Percentiles rank a stretch among this genome's conserved stretches.
phyloP scores from a whole-genome alignment of 2,329 filamentous ascomycete species.

The Trichoderma sp. region DNA sequence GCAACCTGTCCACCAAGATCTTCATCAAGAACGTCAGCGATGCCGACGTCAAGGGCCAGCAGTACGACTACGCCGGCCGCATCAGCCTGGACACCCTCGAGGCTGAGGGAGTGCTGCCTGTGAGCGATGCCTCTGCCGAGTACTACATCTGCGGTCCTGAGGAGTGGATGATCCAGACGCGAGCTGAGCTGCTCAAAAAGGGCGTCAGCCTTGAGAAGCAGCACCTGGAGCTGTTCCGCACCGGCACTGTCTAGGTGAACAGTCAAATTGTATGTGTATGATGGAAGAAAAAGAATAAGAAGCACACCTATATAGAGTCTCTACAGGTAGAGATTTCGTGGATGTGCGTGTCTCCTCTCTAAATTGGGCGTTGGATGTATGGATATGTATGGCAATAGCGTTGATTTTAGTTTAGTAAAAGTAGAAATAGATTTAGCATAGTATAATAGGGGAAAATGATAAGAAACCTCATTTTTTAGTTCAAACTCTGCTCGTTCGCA shows the following conservation, averaged over 20 bases:
- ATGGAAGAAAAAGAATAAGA: not conserved
- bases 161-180: constrained; percentile 66
- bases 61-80: constrained; percentile 62
- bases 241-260: constrained; percentile 40
- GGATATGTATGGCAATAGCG: not conserved
- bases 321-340: not conserved
- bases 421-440: not conserved
- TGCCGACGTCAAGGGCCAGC: constrained; percentile 48
- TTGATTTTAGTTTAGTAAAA: not conserved
- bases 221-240: constrained; percentile 69
- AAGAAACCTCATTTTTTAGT: not conserved
- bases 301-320: not conserved
- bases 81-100: constrained; percentile 60
- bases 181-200: constrained; percentile 51
- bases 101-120: constrained; percentile 53
- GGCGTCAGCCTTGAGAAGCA: constrained; percentile 62
- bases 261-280: not conserved
- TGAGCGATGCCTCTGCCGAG: constrained; percentile 54
- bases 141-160: constrained; percentile 75
- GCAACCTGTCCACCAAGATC: constrained; percentile 45
- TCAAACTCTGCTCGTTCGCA: not conserved
- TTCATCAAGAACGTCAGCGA: constrained; percentile 57
- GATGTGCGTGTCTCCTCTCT: not conserved
- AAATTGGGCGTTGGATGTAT: not conserved
- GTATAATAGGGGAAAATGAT: not conserved